phyloP scores from a whole-genome alignment of 2,329 filamentous ascomycete species.

The Fusarium humuli region DNA sequence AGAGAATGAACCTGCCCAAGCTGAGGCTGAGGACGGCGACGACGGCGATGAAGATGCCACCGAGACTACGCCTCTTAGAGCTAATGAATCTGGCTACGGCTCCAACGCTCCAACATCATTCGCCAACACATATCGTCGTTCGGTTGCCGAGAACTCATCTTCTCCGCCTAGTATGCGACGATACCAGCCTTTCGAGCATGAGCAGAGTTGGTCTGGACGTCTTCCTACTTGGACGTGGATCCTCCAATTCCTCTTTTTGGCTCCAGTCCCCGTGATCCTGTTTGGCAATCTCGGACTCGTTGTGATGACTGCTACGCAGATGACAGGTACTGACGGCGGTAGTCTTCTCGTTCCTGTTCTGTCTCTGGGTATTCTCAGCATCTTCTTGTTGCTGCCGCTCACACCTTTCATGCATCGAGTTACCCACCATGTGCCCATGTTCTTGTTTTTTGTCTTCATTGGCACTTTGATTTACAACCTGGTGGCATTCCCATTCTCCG shows the following conservation, averaged over 20 bases:
- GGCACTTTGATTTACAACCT: conserved; percentile 89
- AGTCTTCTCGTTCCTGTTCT: conserved; percentile 78
- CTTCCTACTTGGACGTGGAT: conserved; percentile 90
- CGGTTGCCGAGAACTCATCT: conserved; percentile 51
- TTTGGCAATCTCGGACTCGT: conserved; percentile 81
- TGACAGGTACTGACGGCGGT: conserved; percentile 88
- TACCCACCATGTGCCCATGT: conserved; percentile 82
- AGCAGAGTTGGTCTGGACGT: conserved; percentile 86
- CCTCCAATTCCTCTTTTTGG: conserved; percentile 83
- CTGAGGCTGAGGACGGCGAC: conserved; percentile 23
- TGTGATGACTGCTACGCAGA: conserved; percentile 76
- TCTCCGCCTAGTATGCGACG: conserved; percentile 41
- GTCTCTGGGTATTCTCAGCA: conserved; percentile 72
- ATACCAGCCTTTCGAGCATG: conserved; percentile 68
- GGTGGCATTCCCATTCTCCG: conserved; percentile 87
- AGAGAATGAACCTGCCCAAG: conserved; percentile 40
- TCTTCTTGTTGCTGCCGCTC: conserved; percentile 79
- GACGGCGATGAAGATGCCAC: conserved; percentile 54
- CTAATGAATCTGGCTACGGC: conserved; percentile 50
- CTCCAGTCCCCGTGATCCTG: conserved; percentile 81
- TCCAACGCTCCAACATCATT: conserved; percentile 62
- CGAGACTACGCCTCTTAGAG: conserved; percentile 67
- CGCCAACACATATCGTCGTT: conserved; percentile 66
- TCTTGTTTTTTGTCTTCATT: conserved; percentile 78
- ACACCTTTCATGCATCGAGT: conserved; percentile 89